A percentile compares a stretch with the other conserved stretches of the same genome.
Evolutionary conservation across 768 basidiomycete species (phyloP).

Genomic region (Boletus fagicola): DNA sequence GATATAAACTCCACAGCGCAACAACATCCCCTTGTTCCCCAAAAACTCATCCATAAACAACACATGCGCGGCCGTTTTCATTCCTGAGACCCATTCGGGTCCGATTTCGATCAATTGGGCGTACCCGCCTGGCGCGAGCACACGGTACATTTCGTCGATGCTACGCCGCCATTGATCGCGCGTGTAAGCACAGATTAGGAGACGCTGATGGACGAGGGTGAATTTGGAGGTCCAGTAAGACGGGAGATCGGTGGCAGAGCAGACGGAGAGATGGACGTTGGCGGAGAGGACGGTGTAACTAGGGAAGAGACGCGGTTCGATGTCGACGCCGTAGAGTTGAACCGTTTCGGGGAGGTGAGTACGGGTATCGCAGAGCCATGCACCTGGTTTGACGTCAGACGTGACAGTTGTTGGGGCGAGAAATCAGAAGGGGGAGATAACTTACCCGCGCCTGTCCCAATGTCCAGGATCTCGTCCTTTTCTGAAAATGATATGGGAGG

Average conservation of each 20-base stretch:
- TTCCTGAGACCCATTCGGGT: conserved; percentile 15
- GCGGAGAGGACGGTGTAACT: not conserved
- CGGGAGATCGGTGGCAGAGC: conserved; percentile 30
- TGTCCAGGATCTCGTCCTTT: conserved; percentile 24
- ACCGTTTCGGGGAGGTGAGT: conserved; percentile 14
- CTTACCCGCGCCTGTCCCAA: conserved; percentile 24
- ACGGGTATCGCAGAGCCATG: conserved; percentile 24
- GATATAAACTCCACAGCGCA: conserved; percentile 10
- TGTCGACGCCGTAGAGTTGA: conserved; percentile 27
- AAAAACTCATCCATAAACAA: conserved; percentile 16
- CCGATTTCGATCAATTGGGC: conserved; percentile 33
- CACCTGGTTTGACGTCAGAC: conserved; percentile 1
- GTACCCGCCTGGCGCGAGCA: conserved; percentile 34
- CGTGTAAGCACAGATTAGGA: conserved; percentile 31
- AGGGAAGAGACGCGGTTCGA: conserved; percentile 25
- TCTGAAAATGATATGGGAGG: conserved; percentile 14
- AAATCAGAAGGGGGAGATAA: not conserved
- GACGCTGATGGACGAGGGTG: conserved; percentile 33
- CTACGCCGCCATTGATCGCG: conserved; percentile 27
- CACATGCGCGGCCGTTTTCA: conserved; percentile 7
- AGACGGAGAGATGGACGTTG: conserved; percentile 23
- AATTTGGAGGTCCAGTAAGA: conserved; percentile 32
- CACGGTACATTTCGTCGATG: conserved; percentile 30
- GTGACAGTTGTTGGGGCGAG: not conserved
- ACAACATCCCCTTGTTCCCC: conserved; percentile 4